Conservation (phyloP, 768 basidiomycete genomes). For the Calocybe cyanea region DNA sequence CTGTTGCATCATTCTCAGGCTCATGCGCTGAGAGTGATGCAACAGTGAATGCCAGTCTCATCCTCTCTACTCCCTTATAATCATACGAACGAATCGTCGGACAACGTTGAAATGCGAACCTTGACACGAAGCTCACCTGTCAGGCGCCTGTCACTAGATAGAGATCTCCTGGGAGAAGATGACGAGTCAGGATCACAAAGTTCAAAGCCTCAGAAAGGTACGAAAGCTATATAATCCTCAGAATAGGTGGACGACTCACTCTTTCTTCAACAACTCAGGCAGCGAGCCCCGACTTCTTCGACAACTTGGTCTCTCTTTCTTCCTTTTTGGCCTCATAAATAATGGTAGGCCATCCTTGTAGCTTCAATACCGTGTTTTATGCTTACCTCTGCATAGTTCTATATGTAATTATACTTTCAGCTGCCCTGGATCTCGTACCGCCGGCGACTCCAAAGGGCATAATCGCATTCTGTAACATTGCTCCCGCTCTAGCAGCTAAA, state of each 20-base stretch:
- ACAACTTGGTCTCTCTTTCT: conserved; percentile 65
- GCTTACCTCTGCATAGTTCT: conserved; percentile 48
- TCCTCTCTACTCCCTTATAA: no score
- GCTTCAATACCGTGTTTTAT: conserved; percentile 5
- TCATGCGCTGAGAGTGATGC: no score
- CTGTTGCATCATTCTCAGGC: no score
- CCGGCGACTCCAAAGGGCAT: conserved; percentile 92
- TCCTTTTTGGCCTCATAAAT: conserved; percentile 89
- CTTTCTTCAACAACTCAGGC: conserved; percentile 5
- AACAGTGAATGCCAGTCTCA: no score
- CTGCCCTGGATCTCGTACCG: conserved; percentile 91
- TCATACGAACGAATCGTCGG: no score
- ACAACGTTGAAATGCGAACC: no score
- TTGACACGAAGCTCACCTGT: no score
- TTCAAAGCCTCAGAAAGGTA: background rate
- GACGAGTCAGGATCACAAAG: no score
- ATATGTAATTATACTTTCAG: conserved; percentile 95
- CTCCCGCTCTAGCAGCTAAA: conserved; percentile 83
- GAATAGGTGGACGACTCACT: background rate
- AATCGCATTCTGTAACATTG: conserved; percentile 93
- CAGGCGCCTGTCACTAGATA: no score
- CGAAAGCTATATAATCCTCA: background rate
- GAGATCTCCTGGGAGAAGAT: no score
- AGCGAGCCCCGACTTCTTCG: conserved; percentile 23
- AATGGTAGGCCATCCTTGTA: conserved; percentile 52